phyloP scores from a whole-genome alignment of 352 stramenopile genomes.

The Globisporangium spiculum region DNA sequence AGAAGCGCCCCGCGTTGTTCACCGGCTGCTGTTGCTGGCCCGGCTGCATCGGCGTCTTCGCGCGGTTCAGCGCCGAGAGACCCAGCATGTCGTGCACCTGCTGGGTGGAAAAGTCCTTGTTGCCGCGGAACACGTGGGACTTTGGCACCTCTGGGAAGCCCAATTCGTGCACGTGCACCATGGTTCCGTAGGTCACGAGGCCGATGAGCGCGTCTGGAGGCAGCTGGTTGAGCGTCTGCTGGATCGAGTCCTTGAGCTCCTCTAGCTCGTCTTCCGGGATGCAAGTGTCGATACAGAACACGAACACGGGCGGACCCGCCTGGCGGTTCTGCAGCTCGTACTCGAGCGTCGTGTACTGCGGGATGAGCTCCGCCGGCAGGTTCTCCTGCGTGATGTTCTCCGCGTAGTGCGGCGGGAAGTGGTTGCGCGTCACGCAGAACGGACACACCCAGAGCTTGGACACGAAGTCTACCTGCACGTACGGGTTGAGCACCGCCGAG shows the following conservation, averaged over 20 bases:
- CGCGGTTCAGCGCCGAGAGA: conserved; percentile 68
- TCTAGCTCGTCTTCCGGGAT: conserved; percentile 96
- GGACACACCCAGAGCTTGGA: conserved; percentile 99
- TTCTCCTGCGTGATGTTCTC: conserved; percentile 99
- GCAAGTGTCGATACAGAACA: conserved; percentile 99
- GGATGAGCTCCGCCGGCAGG: conserved; percentile 98
- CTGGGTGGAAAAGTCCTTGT: conserved; percentile 96
- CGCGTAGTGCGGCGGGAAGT: conserved; percentile 94
- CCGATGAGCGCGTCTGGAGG: conserved; percentile 97
- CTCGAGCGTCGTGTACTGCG: conserved; percentile 99
- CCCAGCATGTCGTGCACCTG: conserved; percentile 97
- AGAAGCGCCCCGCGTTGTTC: conserved; percentile 91
- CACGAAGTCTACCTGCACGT: conserved; percentile 98
- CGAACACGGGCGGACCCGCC: conserved; percentile 95
- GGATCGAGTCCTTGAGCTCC: conserved; percentile 97
- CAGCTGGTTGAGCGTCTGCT: conserved; percentile 97
- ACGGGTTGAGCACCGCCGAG: conserved; percentile 97
- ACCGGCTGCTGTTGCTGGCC: conserved; percentile 66
- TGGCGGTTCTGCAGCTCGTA: conserved; percentile 96
- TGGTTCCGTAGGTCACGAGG: conserved; percentile 98
- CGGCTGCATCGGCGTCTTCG: conserved; percentile 42
- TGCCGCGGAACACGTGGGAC: conserved; percentile 98
- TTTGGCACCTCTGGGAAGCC: conserved; percentile 95
- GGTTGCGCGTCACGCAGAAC: conserved; percentile 98
- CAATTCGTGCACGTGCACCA: conserved; percentile 99